These are phyloP conservation scores for Suillus americanus DNA, from an alignment of 768 basidiomycete genomes.

Conservation along the genomic window DNA sequence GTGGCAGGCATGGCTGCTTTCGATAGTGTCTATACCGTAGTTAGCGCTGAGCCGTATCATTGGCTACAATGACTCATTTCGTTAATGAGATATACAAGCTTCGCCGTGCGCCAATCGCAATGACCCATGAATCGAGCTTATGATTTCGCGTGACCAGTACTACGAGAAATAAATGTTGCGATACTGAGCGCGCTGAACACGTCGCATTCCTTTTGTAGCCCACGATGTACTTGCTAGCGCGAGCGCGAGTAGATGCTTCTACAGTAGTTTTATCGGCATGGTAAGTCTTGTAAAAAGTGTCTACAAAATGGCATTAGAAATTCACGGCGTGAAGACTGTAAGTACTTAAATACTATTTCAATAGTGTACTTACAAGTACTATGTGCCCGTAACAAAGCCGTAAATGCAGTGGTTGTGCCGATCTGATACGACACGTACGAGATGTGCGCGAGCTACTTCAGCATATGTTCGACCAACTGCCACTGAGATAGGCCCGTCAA, in stretches of 20 bases:
- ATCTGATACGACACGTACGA: neutral
- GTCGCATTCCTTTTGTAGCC: neutral
- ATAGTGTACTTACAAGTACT: neutral
- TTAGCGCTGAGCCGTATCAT: neutral
- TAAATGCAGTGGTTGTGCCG: neutral
- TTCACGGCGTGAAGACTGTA: no score
- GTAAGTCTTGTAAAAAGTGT: neutral
- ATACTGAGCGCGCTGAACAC: neutral
- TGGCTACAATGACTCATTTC: neutral
- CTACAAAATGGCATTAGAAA: neutral
- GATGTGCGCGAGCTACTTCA: neutral
- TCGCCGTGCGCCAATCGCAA: neutral
- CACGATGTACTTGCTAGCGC: neutral
- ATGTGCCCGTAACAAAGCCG: neutral
- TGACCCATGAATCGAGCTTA: neutral
- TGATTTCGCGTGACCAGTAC: neutral
- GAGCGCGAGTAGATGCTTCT: neutral
- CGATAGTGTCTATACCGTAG: neutral
- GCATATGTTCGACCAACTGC: neutral
- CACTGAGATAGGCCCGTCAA: no score
- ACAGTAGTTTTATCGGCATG: neutral
- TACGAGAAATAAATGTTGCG: neutral
- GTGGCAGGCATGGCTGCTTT: no score
- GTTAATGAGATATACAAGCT: neutral
- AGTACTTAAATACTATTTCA: neutral